These are phyloP conservation scores for Mycena rosella DNA, from an alignment of 768 basidiomycete species.

Conservation along the genomic window DNA sequence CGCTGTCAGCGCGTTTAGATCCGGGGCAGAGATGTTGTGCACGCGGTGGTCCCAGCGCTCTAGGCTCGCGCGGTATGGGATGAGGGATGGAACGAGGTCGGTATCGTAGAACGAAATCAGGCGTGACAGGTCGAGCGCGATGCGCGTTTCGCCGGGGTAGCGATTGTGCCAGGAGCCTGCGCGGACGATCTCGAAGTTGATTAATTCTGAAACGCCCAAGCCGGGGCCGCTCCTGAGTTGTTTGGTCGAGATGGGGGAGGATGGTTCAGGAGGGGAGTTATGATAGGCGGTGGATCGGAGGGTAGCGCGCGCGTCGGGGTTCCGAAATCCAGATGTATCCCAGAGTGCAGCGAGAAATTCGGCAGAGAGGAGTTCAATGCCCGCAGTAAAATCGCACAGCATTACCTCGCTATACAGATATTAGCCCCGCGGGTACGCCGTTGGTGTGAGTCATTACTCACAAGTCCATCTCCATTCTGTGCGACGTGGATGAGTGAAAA, in stretches of 20 bases:
- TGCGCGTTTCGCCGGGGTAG: slow-evolving; percentile 51
- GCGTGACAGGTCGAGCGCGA: slow-evolving; percentile 48
- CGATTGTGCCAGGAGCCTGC: slow-evolving; percentile 40
- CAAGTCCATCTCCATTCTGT: slow-evolving; percentile 48
- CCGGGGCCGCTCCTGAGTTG: too few species aligned
- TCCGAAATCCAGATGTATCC: background rate
- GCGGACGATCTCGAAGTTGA: background rate
- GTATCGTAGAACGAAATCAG: slow-evolving; percentile 55
- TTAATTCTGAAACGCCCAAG: too few species aligned
- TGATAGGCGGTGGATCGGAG: too few species aligned
- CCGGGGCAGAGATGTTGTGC: slow-evolving; percentile 40
- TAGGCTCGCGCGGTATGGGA: background rate
- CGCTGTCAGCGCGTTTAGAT: slow-evolving; percentile 29
- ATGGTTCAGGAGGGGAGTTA: too few species aligned
- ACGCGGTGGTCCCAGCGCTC: slow-evolving; percentile 39
- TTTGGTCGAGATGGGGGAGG: too few species aligned
- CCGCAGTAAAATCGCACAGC: slow-evolving; percentile 11
- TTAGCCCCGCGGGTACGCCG: slow-evolving; percentile 13
- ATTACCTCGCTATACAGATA: slow-evolving; percentile 50
- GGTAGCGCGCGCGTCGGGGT: background rate
- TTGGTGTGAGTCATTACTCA: slow-evolving; percentile 21
- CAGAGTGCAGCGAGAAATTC: background rate
- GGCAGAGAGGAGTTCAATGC: background rate
- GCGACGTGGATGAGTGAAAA: background rate
- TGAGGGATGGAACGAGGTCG: background rate